phyloP scores from a whole-genome alignment of 2,329 filamentous ascomycete species.

The Alternaria atra region DNA sequence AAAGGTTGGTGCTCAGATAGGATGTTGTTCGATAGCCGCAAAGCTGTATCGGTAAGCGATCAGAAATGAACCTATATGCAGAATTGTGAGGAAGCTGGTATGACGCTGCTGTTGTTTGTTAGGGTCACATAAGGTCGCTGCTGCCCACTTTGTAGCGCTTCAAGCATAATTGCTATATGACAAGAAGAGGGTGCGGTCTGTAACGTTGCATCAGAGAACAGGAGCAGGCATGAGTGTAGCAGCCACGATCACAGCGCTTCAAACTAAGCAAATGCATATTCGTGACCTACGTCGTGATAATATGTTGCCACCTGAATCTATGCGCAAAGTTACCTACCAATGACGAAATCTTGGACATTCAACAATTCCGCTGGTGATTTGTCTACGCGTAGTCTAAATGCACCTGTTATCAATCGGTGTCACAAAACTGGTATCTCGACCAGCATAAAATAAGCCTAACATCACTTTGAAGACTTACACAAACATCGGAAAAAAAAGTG shows the following conservation, averaged over 20 bases:
- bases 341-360: neutral
- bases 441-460: neutral
- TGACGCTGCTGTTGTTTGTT: constrained; percentile 11
- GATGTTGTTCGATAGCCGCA: constrained; percentile 13
- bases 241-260: neutral
- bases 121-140: neutral
- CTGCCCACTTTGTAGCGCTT: neutral
- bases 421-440: neutral
- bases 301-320: neutral
- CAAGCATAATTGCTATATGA: neutral
- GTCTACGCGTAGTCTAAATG: neutral
- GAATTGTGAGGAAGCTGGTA: neutral
- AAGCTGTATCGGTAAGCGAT: constrained; percentile 1
- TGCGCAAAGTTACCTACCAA: neutral
- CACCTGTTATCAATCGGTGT: neutral
- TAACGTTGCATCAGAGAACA: neutral
- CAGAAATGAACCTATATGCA: neutral
- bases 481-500: neutral
- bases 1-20: constrained; percentile 9
- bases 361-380: neutral
- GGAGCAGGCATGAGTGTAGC: neutral
- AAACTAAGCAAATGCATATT: neutral
- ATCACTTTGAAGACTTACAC: neutral
- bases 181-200: neutral
- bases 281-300: neutral